phyloP scores from a whole-genome alignment of 164 flowering plant species.

The Vitis cinerea region DNA sequence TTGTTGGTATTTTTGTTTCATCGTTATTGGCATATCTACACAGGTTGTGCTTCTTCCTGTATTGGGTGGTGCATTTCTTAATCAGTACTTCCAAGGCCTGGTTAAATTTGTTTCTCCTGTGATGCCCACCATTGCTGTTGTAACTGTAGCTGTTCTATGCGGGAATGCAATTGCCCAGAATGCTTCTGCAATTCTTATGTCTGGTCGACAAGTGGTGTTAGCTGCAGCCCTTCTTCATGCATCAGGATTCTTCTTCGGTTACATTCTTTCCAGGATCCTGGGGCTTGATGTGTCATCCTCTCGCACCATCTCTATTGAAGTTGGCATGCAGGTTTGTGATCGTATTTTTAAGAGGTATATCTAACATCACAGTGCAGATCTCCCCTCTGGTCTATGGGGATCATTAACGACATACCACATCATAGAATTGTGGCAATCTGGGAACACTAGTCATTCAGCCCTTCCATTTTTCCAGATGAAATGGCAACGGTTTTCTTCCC shows the following conservation, averaged over 20 bases:
- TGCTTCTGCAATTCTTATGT: slow-evolving; percentile 68
- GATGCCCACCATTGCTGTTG: slow-evolving; percentile 84
- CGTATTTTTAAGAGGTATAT: background rate
- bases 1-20: background rate
- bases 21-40: too few species aligned
- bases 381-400: too few species aligned
- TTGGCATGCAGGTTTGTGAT: slow-evolving; percentile 84
- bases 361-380: background rate
- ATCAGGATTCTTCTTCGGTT: slow-evolving; percentile 87
- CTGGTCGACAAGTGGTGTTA: slow-evolving; percentile 75
- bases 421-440: too few species aligned
- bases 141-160: slow-evolving; percentile 76
- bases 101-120: slow-evolving; percentile 74
- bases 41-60: slow-evolving; percentile 94
- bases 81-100: slow-evolving; percentile 66
- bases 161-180: slow-evolving; percentile 87
- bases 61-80: slow-evolving; percentile 73
- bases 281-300: slow-evolving; percentile 69
- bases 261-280: slow-evolving; percentile 60
- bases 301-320: slow-evolving; percentile 86
- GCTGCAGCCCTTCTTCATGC: slow-evolving; percentile 67
- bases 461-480: too few species aligned
- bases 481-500: background rate
- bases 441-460: too few species aligned
- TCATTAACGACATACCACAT: too few species aligned